Evolutionary conservation across 2,329 filamentous ascomycete genomes (phyloP), one percentile per base, ranked within the genome.

Genomic region (Stemphylium vesicarium): DNA sequence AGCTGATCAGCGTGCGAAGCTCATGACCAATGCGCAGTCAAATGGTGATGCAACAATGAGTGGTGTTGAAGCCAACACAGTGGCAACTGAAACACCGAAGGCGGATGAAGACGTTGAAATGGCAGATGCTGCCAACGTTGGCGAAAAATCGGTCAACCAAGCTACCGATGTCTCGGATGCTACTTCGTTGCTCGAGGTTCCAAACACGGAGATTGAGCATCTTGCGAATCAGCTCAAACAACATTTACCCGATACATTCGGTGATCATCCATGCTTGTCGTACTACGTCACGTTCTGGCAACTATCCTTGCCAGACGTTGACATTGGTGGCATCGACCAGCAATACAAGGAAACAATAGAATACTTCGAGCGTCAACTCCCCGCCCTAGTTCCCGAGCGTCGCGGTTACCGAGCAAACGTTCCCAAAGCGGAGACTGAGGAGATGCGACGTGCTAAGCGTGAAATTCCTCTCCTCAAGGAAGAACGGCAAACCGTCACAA

Each of bases 261-360:
- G 88, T 82, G 80, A 85, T 10, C 85, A 85, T 44, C 84, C 97
- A 46, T 92, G 87, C 38, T 82, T 92, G 0, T 87, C 90, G 26
- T 94, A 97, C 72, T 97, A 92, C 69, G 86, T 90, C 38, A 90
- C 90, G 0, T 99, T 99, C 77, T 99, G 95, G 95, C 88, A 93
- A 45, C 81, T 97, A 11, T 88, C 92, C 24, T 83, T 96, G 3
- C 87, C 90, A 40, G 94, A 99, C 37, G 62, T 75, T 8, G 93
- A 60, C 90, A 91, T 1, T 26, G 46, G 86, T 86, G 57, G 86
- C 31, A 1, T 68, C 42, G 87, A 88, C 52, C 83, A 87, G 37
- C 90, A 88, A 56, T 99, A 99, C 71, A 84, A 90, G 42, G 84
- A 86, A 13, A 92, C 96, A 70, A 87, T 88, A 32, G 84, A 86